A percentile compares a stretch with the other conserved stretches of the same genome.
These are phyloP conservation scores for Aegilops umbellulata DNA, from an alignment of 176 grass and related monocot species.

Conservation along the genomic window DNA sequence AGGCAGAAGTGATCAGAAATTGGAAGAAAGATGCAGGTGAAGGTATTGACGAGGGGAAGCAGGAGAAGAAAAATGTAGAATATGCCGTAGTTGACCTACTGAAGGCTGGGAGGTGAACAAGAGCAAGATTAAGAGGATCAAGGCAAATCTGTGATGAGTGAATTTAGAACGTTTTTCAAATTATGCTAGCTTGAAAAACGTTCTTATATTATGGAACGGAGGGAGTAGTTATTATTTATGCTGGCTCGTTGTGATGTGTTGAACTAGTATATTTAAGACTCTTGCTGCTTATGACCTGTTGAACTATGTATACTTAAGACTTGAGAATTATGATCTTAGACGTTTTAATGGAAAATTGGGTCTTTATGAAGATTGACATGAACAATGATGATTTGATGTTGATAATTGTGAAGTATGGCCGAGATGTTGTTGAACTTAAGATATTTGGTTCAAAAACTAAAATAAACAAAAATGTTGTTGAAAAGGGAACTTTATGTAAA, in stretches of 20 bases:
- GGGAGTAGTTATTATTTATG: no score
- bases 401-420: no score
- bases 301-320: background rate
- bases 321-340: background rate
- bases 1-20: background rate
- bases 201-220: no score
- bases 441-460: no score
- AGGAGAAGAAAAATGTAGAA: background rate
- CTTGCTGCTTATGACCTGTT: no score
- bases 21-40: background rate
- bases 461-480: no score
- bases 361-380: background rate
- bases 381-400: background rate
- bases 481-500: no score
- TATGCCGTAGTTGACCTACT: background rate
- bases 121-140: background rate
- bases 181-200: no score
- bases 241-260: no score
- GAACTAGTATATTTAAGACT: background rate
- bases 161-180: background rate
- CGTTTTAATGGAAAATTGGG: background rate
- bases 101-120: background rate
- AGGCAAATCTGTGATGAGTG: background rate
- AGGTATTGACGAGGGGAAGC: background rate
- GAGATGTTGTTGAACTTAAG: no score